These are phyloP conservation scores for Abortiporus biennis DNA, from an alignment of 1,284 basidiomycete species.

Conservation along the genomic window DNA sequence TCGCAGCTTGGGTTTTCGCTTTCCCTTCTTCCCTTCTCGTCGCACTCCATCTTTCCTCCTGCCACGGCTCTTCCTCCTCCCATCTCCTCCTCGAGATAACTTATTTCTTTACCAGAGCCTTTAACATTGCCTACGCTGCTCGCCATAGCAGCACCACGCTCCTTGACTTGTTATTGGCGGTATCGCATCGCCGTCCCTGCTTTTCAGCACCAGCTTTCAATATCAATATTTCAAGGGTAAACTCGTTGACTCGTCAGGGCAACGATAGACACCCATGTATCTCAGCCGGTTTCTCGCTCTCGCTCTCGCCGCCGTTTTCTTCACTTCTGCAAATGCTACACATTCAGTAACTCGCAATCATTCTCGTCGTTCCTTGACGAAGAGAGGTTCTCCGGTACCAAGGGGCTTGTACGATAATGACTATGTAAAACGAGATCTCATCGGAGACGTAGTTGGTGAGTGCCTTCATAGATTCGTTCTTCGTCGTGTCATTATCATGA, in stretches of 20 bases:
- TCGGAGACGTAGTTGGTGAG: conserved; percentile 11
- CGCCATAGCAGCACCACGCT: conserved; percentile 18
- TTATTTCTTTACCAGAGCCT: too few relatives aligned
- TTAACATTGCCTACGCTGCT: conserved; percentile 12
- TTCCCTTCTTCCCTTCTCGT: too few relatives aligned
- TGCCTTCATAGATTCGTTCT: conserved; percentile 9
- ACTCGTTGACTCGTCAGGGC: too few relatives aligned
- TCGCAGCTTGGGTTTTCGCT: too few relatives aligned
- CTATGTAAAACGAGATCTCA: conserved; percentile 7
- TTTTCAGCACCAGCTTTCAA: conserved; percentile 8
- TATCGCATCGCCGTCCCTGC: conserved; percentile 12
- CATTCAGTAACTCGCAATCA: conserved; percentile 26
- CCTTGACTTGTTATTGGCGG: conserved; percentile 12
- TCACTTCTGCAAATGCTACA: conserved; percentile 19
- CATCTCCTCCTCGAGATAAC: conserved; percentile 7
- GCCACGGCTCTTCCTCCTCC: conserved; percentile 9
- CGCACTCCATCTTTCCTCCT: not conserved
- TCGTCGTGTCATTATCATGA: too few relatives aligned
- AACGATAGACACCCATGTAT: too few relatives aligned
- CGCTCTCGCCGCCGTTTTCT: conserved; percentile 27
- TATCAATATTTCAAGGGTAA: too few relatives aligned
- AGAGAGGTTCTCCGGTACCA: too few relatives aligned
- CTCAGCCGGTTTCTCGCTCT: conserved; percentile 11
- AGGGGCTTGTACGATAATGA: too few relatives aligned
- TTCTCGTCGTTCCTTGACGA: conserved; percentile 36